Conservation (phyloP, 1,284 basidiomycete genomes). For the Sporisorium exsertum region DNA sequence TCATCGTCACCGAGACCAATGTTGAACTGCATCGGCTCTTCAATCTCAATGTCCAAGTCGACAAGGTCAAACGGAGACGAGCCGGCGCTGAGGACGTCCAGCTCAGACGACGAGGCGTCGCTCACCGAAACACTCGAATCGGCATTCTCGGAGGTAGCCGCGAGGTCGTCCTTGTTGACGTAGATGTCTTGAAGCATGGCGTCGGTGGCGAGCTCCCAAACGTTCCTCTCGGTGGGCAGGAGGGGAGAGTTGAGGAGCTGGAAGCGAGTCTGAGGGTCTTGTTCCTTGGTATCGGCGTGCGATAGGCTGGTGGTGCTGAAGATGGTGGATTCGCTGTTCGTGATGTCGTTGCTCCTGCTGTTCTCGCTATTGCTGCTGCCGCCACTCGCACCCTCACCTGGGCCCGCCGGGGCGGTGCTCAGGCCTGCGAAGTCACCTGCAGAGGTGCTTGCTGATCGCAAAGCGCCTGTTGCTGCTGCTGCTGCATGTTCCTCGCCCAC, state of each 20-base stretch:
- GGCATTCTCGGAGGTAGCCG: conserved; percentile 2
- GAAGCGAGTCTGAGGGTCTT: conserved; percentile 24
- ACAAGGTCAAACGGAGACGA: conserved; percentile 51
- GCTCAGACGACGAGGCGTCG: conserved; percentile 17
- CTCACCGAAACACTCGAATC: conserved; percentile 10
- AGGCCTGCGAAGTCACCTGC: conserved; percentile 45
- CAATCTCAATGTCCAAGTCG: conserved; percentile 52
- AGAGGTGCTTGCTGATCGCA: conserved; percentile 39
- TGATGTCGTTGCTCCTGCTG: conserved; percentile 1
- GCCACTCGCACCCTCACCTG: conserved; percentile 19
- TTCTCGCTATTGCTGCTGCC: conserved; percentile 13
- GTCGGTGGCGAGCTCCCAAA: conserved; percentile 50
- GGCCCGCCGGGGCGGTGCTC: conserved; percentile 26
- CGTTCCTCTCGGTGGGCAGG: conserved; percentile 29
- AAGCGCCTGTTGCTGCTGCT: conserved; percentile 36
- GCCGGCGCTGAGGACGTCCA: conserved; percentile 22
- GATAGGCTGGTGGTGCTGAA: conserved; percentile 38
- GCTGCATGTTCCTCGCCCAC: conserved; percentile 37
- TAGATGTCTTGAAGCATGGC: conserved; percentile 50
- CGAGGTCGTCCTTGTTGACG: conserved; percentile 12
- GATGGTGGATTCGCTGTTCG: conserved; percentile 13
- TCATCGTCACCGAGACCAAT: conserved; percentile 24
- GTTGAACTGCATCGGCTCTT: conserved; percentile 44
- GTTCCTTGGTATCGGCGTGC: conserved; percentile 21
- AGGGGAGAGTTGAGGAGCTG: conserved; percentile 44